Evolutionary conservation across 139 green algal genomes (phyloP), one percentile per base, ranked within the genome.

Genomic region (Chara braunii): DNA sequence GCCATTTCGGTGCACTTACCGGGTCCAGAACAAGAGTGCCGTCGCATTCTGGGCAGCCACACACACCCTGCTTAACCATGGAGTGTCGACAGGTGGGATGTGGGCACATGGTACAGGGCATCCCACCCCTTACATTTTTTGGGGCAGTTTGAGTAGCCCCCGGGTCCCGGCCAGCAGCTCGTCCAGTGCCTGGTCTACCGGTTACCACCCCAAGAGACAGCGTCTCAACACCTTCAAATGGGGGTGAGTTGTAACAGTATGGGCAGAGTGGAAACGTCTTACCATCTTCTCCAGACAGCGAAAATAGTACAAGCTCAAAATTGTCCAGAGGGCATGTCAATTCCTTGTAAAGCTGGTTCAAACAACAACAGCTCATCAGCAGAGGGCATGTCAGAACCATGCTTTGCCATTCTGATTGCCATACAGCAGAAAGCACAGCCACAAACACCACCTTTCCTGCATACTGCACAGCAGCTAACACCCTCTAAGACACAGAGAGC

Each of bases 241-340:
- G 89, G 22, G 89, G 89, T 62, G 88, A 64, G 69, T 85, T 92
- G 80, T 89, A 95, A 77, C 89, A 95, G 51, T 83, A 88, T 31
- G 89, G 89, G 71, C 89, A 95, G 3, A 95, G 66, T 3, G 85
- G 82, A 64, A 83, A 89, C 2, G 74, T 89, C 64, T 91, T 91
- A 60, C 81, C 88, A 53, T 94, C 89, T 8, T 69, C 22, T 5
- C 86, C 85, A 3, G 54, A 57, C n/a, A 95, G 72, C n/a, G 60
- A 81, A 74, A 85, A 95, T n/a, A 95, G 77, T 54, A 92, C 71
- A 24, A 95, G 77, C 78, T 96, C 88, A 77, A 88, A 96, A 57
- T 74, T 78, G 72, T 91, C 83, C 54, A 95, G 79, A 0, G 85
- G 86, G 68, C 89, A 95, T 2, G 62, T 57, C 29, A 91, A 54